Conservation (phyloP, 495 filamentous ascomycete species). For the Hypomontagnella submonticulosa region DNA sequence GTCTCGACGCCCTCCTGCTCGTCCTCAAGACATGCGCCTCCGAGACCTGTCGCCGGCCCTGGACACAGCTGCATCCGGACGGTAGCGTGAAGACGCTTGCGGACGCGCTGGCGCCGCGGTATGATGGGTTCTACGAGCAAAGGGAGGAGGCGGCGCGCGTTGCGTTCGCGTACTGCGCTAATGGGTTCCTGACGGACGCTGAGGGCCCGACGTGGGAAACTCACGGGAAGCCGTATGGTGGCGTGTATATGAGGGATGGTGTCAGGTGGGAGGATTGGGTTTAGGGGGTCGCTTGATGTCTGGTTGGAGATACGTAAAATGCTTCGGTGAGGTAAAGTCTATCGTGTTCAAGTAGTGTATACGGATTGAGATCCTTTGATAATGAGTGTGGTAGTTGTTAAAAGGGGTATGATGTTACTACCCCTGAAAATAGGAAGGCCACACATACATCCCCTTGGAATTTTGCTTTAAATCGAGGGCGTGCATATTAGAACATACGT, state of each 20-base stretch:
- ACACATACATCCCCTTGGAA: too few relatives aligned
- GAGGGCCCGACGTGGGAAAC: slow-evolving; percentile 61
- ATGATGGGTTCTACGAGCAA: slow-evolving; percentile 64
- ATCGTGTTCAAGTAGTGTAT: too few relatives aligned
- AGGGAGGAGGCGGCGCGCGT: slow-evolving; percentile 43
- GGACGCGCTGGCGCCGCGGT: slow-evolving; percentile 56
- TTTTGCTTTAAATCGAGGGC: too few relatives aligned
- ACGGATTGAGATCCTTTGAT: background rate
- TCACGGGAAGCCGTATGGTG: slow-evolving; percentile 13
- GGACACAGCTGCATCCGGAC: slow-evolving; percentile 64
- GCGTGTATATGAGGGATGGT: slow-evolving; percentile 30
- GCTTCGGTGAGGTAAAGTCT: too few relatives aligned
- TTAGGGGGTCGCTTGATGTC: slow-evolving; percentile 5
- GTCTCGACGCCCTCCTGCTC: slow-evolving; percentile 68
- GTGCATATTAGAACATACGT: too few relatives aligned
- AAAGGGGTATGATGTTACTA: too few relatives aligned
- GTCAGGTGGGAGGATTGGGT: slow-evolving; percentile 48
- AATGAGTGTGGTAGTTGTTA: too few relatives aligned
- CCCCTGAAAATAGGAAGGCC: too few relatives aligned
- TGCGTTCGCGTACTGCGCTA: slow-evolving; percentile 63
- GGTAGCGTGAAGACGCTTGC: slow-evolving; percentile 47
- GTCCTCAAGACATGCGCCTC: slow-evolving; percentile 69
- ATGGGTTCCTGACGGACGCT: slow-evolving; percentile 65
- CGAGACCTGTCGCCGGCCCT: slow-evolving; percentile 63
- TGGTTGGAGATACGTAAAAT: too few relatives aligned